Evolutionary conservation across 2,329 filamentous ascomycete genomes (phyloP), one percentile per base, ranked within the genome.

Genomic region (Fusarium brachygibbosum): DNA sequence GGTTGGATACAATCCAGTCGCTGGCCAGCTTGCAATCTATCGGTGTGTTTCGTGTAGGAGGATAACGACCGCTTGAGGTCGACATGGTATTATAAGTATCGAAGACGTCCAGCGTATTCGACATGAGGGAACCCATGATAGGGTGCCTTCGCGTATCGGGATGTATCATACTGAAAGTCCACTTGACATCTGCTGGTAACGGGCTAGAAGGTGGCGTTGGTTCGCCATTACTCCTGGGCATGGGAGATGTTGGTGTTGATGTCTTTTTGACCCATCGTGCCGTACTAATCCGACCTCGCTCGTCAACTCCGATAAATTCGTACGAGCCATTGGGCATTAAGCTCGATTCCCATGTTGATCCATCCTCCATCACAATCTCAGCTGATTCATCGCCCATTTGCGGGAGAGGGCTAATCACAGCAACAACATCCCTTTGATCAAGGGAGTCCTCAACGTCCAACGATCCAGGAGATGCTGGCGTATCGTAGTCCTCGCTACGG

Each of bases 131-230:
- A 1, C 91, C 92, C 79, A 94, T 86, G 73, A 94, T 87, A 6
- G 93, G 92, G 75, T 95, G 92, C 14, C 90, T 87, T 34, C 91
- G 84, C 11, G 86, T 87, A 46, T 86, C 85, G 0, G 91, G 87
- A 70, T 91, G 88, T 72, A 95, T 89, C 66, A 93, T 88, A 80
- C 91, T 93, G 76, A 95, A 95, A 11, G 88, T 93, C 81, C 90
- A 94, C 75, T 88, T 89, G 59, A 79, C 81, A 46, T 87, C 86
- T 2, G 74, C 64, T 4, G 78, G 69, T 1, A 73, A 46, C 14
- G 72, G 72, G 40, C 69, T 74, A 9, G 65, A 70, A 5, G 76
- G 66, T 5, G 77, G 64, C 9, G 68, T 64, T 17, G 68, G 58
- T 57, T 68, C 69, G 46, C 70, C 68, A 51, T 71, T 59, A 29